Base-by-base conservation (phyloP, 805 yeast species). In the Zygosaccharomyces bisporus region DNA sequence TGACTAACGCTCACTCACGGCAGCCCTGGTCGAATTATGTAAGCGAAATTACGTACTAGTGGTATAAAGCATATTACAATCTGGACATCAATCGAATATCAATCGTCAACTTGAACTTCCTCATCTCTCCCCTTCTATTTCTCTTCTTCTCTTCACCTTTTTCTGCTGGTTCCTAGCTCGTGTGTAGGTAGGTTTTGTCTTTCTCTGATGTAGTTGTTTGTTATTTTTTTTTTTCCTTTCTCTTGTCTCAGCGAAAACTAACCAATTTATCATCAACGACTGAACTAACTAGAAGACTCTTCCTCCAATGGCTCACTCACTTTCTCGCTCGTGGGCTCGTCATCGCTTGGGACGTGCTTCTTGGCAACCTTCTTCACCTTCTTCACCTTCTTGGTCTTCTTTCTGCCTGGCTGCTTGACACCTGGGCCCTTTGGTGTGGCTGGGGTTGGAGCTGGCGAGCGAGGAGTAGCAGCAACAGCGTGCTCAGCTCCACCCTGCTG, bases 371-470 rank as follows among this genome's bases (percentile, higher is more conserved):
- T 34, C 38, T 45, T 43, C 9, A 39, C 24, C 25, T 42, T 48
- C 40, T 45, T 46, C 14, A 30, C 44, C 44, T 39, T 34, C 36
- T 46, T 39, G 14, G 39, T 30, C 23, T 37, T 30, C 23, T 37
- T 43, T 21, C 38, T 43, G 24, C 35, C 35, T 34, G 38, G 24
- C 20, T 44, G 19, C 25, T 43, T 32, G 19, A 20, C 32, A 14
- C 21, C 36, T 7, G 27, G 23, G 12, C 35, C 33, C 41, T 27
- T 24, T n/a, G 42, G 17, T 12, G 30, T 27, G 30, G 40, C 41
- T 33, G 56, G 46, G 39, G 49, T 58, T 29, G 51, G 44, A 27
- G 58, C 52, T 6, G 49, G 17, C 13, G 50, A 16, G 9, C 45
- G 41, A n/a, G 41, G 34, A 14, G 39, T 34, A n/a, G 49, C 44